Evolutionary conservation across 768 basidiomycete species (phyloP).

Genomic region (Cyclocybe aegerita): DNA sequence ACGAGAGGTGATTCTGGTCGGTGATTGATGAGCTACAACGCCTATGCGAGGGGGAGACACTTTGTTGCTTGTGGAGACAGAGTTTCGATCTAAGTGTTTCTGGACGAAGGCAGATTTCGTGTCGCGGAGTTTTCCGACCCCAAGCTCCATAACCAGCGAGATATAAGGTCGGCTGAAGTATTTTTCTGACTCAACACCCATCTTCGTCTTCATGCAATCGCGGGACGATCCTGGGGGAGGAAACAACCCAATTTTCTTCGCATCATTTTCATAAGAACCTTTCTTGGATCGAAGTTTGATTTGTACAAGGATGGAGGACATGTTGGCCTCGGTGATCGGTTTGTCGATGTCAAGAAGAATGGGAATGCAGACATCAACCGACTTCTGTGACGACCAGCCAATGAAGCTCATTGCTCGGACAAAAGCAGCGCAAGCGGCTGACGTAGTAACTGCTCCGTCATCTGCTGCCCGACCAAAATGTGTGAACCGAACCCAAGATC

Average conservation of each 20-base stretch:
- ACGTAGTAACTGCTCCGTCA: conserved; percentile 17
- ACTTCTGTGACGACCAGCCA: conserved; percentile 6
- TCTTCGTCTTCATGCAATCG: neutral
- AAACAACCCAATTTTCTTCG: conserved; percentile 6
- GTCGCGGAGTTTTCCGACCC: neutral
- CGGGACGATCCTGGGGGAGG: neutral
- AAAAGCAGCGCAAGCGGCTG: conserved; percentile 19
- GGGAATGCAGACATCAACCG: conserved; percentile 25
- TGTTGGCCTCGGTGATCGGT: conserved; percentile 8
- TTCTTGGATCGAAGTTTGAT: conserved; percentile 3
- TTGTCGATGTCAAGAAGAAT: conserved; percentile 19
- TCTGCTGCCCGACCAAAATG: conserved; percentile 26
- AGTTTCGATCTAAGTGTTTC: neutral
- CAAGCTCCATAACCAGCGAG: conserved; percentile 12
- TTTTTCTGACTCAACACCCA: neutral
- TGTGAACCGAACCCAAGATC: conserved; percentile 27
- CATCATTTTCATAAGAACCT: neutral
- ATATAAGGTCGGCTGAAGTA: conserved; percentile 11
- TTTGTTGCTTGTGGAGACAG: neutral
- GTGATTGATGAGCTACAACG: neutral
- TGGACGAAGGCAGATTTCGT: neutral
- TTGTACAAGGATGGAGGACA: conserved; percentile 12
- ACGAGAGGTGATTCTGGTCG: neutral
- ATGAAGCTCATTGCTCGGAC: conserved; percentile 24
- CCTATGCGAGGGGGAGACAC: neutral